Evolutionary conservation across 2,329 filamentous ascomycete genomes (phyloP).

Genomic region (Aspergillus nomiae): DNA sequence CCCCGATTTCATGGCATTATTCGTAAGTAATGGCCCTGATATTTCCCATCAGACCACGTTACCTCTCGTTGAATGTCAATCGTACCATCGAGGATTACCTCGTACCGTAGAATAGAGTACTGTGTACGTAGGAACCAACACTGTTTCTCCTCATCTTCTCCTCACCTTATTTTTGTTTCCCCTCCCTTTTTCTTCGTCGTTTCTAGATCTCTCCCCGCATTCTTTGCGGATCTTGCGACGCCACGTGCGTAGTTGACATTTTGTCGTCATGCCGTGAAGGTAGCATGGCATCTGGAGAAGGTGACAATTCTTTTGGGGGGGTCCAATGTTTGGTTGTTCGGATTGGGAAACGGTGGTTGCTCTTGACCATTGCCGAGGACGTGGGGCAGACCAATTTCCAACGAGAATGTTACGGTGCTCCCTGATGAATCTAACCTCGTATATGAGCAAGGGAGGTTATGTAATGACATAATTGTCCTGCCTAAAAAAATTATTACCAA

Average conservation of each 20-base stretch:
- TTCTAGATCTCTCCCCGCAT: background rate
- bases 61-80: background rate
- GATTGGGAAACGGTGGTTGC: background rate
- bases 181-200: too few species aligned
- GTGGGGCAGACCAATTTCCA: background rate
- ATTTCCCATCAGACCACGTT: background rate
- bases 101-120: background rate
- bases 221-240: background rate
- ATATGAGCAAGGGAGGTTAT: background rate
- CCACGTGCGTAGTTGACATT: background rate
- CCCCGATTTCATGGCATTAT: background rate
- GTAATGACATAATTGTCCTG: background rate
- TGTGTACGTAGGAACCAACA: background rate
- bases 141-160: background rate
- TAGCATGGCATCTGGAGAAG: background rate
- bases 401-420: background rate
- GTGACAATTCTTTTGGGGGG: background rate
- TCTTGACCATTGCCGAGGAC: background rate
- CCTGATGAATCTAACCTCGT: background rate
- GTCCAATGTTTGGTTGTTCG: background rate
- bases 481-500: background rate
- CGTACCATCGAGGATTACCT: background rate
- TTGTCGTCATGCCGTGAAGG: background rate
- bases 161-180: background rate
- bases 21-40: background rate